These are phyloP conservation scores for Rutstroemia sp. DNA, from an alignment of 2,329 filamentous ascomycete species.

Conservation along the genomic window DNA sequence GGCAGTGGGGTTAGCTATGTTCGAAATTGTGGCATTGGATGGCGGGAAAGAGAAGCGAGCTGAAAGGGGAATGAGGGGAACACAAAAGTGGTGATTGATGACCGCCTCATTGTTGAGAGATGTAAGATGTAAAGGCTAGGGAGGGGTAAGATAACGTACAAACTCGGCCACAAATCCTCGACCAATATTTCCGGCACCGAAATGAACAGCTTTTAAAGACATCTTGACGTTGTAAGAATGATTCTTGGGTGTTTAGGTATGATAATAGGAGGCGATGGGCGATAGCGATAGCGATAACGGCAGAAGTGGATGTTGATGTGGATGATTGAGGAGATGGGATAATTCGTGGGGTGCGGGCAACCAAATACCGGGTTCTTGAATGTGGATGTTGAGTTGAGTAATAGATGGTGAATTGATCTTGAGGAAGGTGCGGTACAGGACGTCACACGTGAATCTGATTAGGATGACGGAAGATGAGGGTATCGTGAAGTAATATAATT, in stretches of 20 bases:
- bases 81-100: neutral
- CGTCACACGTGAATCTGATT: neutral
- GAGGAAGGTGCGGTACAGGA: too few species aligned
- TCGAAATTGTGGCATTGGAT: neutral
- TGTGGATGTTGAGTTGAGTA: too few species aligned
- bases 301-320: neutral
- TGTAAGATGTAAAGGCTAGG: neutral
- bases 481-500: neutral
- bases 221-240: constrained; percentile 11
- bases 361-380: too few species aligned
- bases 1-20: constrained; percentile 4
- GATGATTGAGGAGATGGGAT: neutral
- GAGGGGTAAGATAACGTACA: neutral
- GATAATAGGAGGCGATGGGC: too few species aligned
- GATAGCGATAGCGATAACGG: neutral
- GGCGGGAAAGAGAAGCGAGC: neutral
- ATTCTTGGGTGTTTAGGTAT: neutral
- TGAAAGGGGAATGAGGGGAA: neutral
- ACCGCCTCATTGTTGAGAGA: neutral
- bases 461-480: neutral
- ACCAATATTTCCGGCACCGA: constrained; percentile 80
- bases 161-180: constrained; percentile 28
- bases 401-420: too few species aligned
- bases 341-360: too few species aligned
- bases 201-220: constrained; percentile 68